Evolutionary conservation across 83 land plant genomes (phyloP).

Genomic region (Diphasiastrum complanatum): DNA sequence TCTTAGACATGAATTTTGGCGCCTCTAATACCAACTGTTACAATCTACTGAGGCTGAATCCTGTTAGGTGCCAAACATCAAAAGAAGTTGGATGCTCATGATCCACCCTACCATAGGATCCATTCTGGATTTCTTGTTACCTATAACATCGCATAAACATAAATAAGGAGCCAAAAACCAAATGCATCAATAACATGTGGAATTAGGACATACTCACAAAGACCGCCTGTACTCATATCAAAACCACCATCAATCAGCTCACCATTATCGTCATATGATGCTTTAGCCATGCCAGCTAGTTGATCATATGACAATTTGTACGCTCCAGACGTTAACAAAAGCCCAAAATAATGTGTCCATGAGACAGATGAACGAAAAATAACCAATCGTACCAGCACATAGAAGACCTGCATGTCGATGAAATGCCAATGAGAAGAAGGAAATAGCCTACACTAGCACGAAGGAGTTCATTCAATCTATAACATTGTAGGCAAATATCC

Average conservation of each 20-base stretch:
- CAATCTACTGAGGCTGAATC: too few species aligned
- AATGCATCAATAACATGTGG: neutral
- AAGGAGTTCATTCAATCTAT: neutral
- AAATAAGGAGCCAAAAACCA: too few species aligned
- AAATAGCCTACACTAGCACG: neutral
- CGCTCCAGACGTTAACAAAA: constrained; percentile 50
- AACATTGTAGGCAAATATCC: too few species aligned
- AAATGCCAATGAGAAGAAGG: neutral
- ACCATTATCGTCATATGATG: constrained; percentile 58
- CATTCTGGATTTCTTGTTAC: too few species aligned
- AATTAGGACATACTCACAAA: constrained; percentile 55
- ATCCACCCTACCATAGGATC: too few species aligned
- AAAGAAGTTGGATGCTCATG: too few species aligned
- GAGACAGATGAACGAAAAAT: constrained; percentile 60
- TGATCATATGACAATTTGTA: constrained; percentile 66
- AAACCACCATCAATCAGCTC: constrained; percentile 94
- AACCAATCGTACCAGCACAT: constrained; percentile 52
- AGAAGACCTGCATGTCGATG: constrained; percentile 39
- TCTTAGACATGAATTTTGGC: too few species aligned
- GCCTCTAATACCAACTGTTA: too few species aligned
- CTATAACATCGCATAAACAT: too few species aligned
- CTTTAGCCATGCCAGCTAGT: constrained; percentile 75
- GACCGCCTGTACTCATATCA: constrained; percentile 85
- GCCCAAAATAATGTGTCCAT: constrained; percentile 81
- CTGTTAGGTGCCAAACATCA: too few species aligned